Evolutionary conservation across 2,329 filamentous ascomycete genomes (phyloP).

Genomic region (Beauveria australis): DNA sequence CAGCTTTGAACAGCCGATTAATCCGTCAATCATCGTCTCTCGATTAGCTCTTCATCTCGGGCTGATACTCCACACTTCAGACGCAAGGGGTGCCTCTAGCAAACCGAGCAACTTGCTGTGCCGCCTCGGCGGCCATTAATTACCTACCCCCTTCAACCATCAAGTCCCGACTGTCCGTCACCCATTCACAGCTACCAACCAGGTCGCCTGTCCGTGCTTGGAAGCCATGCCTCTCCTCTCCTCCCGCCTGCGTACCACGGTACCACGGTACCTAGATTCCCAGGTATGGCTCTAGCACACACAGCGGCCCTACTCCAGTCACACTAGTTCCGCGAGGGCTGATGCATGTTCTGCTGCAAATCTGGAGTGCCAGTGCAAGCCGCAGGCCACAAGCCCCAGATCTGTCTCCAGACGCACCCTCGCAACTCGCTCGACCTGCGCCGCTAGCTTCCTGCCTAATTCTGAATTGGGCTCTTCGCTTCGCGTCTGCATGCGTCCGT

Average conservation of each 20-base stretch:
- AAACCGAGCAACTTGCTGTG: background rate
- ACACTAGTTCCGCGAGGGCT: background rate
- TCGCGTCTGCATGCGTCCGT: background rate
- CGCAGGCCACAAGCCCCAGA: background rate
- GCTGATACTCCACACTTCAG: background rate
- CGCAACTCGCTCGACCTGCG: background rate
- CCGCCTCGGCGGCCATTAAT: background rate
- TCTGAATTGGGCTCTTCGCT: background rate
- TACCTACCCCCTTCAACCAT: background rate
- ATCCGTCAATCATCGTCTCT: slow-evolving; percentile 8
- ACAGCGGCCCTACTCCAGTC: background rate
- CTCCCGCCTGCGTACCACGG: background rate
- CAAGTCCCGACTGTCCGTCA: background rate
- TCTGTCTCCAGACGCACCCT: background rate
- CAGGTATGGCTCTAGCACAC: background rate
- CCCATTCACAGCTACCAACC: background rate
- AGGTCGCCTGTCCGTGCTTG: background rate
- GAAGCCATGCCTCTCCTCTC: background rate
- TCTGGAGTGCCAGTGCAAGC: slow-evolving; percentile 2
- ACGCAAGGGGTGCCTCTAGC: slow-evolving; percentile 1
- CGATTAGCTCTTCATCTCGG: background rate
- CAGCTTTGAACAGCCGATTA: background rate
- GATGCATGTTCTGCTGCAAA: background rate
- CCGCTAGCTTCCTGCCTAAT: background rate
- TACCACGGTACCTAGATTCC: background rate